Evolutionary conservation across 2,329 filamentous ascomycete species (phyloP).

Genomic region (Neopestalotiopsis clavispora): DNA sequence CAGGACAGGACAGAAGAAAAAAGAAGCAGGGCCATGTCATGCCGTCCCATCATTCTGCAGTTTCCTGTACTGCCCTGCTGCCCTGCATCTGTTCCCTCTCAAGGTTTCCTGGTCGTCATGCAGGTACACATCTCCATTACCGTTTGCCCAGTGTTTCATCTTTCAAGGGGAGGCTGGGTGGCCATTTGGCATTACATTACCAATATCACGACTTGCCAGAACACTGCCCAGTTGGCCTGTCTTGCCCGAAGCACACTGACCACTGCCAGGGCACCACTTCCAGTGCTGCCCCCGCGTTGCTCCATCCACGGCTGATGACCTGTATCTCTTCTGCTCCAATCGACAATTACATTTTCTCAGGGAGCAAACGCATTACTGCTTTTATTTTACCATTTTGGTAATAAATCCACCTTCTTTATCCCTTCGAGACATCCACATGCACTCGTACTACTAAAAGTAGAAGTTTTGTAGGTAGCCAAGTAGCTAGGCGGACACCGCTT

Average conservation of each 20-base stretch:
- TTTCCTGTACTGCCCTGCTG: background rate
- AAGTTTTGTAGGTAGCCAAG: background rate
- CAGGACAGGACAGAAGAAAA: too few species aligned
- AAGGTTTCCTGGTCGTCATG: background rate
- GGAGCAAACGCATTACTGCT: background rate
- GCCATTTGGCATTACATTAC: background rate
- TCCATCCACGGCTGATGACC: background rate
- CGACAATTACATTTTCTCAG: background rate
- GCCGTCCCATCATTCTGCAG: background rate
- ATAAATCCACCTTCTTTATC: background rate
- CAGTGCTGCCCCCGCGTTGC: background rate
- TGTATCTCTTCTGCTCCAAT: background rate
- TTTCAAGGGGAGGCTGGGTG: background rate
- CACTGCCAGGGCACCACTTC: background rate
- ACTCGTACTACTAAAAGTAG: background rate
- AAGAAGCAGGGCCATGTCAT: background rate
- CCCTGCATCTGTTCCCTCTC: background rate
- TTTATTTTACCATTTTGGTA: background rate
- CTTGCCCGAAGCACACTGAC: background rate
- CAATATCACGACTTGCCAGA: background rate
- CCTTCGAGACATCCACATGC: background rate
- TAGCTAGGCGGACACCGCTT: background rate
- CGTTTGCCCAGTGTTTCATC: constrained; percentile 12
- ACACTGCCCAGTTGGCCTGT: constrained; percentile 1
- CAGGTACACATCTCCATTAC: constrained; percentile 7